Conservation (phyloP, 768 basidiomycete species). For the Naganishia kalamii region DNA sequence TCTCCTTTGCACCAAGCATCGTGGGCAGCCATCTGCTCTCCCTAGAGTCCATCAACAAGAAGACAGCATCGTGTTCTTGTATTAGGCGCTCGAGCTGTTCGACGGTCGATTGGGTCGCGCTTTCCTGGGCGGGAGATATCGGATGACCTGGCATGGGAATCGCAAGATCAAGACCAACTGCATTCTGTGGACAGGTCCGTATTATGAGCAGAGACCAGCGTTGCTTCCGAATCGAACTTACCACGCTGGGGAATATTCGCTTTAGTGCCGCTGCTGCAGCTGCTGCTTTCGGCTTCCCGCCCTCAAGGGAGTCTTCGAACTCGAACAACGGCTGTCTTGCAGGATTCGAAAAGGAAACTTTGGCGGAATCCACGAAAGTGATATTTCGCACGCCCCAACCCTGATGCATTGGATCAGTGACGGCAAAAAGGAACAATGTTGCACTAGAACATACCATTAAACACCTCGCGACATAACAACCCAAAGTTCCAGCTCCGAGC, state of each 20-base stretch:
- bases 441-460: constrained; percentile 63
- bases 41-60: constrained; percentile 94
- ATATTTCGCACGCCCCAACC: constrained; percentile 94
- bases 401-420: constrained; percentile 48
- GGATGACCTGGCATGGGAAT: constrained; percentile 99
- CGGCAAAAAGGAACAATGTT: not conserved
- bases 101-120: constrained; percentile 65
- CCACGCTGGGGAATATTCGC: constrained; percentile 88
- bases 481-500: constrained; percentile 90
- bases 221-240: constrained; percentile 49
- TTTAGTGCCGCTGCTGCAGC: constrained; percentile 78
- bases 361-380: constrained; percentile 82
- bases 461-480: constrained; percentile 88
- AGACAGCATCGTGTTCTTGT: constrained; percentile 79
- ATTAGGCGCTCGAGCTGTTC: constrained; percentile 67
- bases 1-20: constrained; percentile 72
- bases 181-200: constrained; percentile 55
- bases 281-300: constrained; percentile 88
- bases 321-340: constrained; percentile 95
- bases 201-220: not conserved
- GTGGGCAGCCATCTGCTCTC: constrained; percentile 96
- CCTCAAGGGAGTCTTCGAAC: constrained; percentile 84
- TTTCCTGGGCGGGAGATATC: constrained; percentile 53
- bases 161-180: constrained; percentile 66
- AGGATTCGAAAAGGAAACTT: constrained; percentile 93